Evolutionary conservation across 2,329 filamentous ascomycete species (phyloP), one percentile per base, ranked within the genome.

Genomic region (Uncinocarpus reesii): DNA sequence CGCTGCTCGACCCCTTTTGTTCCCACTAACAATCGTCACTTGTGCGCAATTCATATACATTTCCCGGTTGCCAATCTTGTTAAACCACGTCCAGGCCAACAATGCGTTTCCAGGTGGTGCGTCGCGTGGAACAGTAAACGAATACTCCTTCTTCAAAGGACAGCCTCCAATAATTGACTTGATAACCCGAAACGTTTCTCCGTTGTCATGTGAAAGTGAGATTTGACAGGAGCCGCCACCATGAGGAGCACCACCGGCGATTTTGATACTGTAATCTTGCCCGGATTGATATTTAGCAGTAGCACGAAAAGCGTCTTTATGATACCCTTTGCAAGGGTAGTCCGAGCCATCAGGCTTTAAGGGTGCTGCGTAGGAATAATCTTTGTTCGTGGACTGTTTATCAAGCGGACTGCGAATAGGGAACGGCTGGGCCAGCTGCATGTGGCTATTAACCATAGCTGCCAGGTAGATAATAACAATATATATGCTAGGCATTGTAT

Each of bases 31-130:
- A 24, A 89, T 80, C 53, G 76, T 79, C 56, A 89, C 76, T 45
- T 78, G 73, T 5, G 85, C 84, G 60, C 86, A 92, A 68, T 87
- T 86, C 82, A 87, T 87, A 75, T 92, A 92, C 53, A 55, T 55
- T 24, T 55, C 53, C 5, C 53, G 35, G 29, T 53, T 53, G 1
- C 85, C 86, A 36, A 84, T 29, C 4, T 42, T 71, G 71, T 87
- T 87, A 69, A 85, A 83, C 82, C 82, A 86, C 16, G 79, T 80
- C 86, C 86, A 90, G 31, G 80, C 79, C 44, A 90, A 76, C 40
- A 90, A 64, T 49, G 79, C 82, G 23, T 80, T 58, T 2, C 76
- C 65, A 65, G 71, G 51, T 8, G 79, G 78, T 1, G 79, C 77
- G 55, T 83, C 79, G 2, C 67, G 64, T 5, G 85, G 85, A 29